These are phyloP conservation scores for Anthoceros angustus DNA, from an alignment of 225 moss, liverwort and hornwort species.

Conservation along the genomic window DNA sequence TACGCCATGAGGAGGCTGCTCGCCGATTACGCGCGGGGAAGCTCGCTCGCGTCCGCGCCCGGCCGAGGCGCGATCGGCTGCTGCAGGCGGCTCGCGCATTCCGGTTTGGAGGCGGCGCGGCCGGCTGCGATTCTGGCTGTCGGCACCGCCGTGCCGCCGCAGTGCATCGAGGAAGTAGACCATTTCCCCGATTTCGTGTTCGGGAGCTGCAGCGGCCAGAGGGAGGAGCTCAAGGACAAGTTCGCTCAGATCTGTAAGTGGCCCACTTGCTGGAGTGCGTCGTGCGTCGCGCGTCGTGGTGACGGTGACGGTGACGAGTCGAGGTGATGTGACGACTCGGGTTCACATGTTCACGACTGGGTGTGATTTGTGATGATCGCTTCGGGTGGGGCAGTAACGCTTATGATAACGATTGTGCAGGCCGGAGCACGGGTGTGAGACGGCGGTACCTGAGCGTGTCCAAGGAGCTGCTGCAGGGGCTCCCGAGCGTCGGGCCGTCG, in stretches of 20 bases:
- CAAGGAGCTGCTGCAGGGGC: neutral
- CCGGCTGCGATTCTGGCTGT: constrained; percentile 22
- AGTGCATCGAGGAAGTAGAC: constrained; percentile 21
- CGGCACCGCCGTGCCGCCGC: constrained; percentile 27
- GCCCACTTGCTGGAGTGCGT: constrained; percentile 6
- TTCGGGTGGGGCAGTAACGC: neutral
- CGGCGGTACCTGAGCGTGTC: neutral
- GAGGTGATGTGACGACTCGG: too few species aligned
- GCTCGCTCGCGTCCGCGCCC: too few species aligned
- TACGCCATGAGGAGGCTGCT: too few species aligned
- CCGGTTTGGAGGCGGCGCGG: constrained; percentile 9
- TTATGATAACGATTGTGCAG: neutral
- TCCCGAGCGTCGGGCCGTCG: neutral
- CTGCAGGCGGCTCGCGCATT: neutral
- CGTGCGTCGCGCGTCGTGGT: too few species aligned
- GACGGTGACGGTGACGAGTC: too few species aligned
- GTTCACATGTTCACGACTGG: neutral
- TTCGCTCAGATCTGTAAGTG: constrained; percentile 31
- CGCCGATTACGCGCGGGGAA: too few species aligned
- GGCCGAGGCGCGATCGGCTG: too few species aligned
- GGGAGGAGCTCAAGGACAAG: constrained; percentile 13
- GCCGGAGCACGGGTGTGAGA: neutral
- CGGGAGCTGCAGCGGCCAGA: constrained; percentile 21
- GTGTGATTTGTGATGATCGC: neutral
- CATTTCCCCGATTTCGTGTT: constrained; percentile 41